Percentiles rank a stretch among this genome's conserved stretches.
Conservation (phyloP, 495 filamentous ascomycete genomes). For the Penicillium herquei region DNA sequence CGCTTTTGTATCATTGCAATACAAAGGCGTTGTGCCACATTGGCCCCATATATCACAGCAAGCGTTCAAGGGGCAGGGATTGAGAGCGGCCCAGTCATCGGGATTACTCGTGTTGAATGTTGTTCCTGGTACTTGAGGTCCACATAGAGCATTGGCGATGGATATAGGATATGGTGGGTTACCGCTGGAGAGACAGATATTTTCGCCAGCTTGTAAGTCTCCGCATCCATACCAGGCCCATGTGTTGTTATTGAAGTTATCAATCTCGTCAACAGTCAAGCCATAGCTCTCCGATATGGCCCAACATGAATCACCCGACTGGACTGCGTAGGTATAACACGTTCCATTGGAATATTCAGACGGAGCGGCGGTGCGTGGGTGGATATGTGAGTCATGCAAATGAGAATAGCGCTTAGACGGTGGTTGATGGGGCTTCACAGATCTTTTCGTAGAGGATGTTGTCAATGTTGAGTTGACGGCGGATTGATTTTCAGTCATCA, state of each 20-base stretch:
- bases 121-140: not conserved
- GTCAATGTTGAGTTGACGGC: no score
- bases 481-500: no score
- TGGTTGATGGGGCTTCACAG: no score
- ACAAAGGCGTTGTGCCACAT: conserved; percentile 8
- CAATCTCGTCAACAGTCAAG: not conserved
- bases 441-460: no score
- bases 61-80: conserved; percentile 27
- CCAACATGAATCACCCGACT: no score
- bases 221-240: conserved; percentile 1
- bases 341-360: no score
- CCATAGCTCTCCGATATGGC: no score
- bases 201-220: not conserved
- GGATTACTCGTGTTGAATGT: not conserved
- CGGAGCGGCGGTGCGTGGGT: no score
- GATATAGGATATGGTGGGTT: not conserved
- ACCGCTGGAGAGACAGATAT: conserved; percentile 7
- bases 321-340: no score
- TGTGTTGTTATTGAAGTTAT: not conserved
- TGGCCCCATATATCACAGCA: conserved; percentile 30
- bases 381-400: no score
- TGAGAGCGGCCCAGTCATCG: not conserved
- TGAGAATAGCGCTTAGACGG: no score
- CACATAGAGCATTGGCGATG: not conserved
- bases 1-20: conserved; percentile 19